phyloP scores from a whole-genome alignment of 257 asterid species.

The Vinca minor region DNA sequence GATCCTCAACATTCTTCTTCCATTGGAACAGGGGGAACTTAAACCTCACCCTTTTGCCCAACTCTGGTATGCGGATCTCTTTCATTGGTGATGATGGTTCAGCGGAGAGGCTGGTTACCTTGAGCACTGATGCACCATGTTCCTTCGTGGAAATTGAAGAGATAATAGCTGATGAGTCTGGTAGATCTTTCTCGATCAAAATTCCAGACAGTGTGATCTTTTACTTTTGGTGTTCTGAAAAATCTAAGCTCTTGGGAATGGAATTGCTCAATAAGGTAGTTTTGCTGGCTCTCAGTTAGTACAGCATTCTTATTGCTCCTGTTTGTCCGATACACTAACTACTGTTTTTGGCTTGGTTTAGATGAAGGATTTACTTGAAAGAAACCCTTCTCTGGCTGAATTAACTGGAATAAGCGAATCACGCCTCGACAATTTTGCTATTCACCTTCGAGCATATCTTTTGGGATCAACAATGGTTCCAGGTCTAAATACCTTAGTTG shows the following conservation, averaged over 20 bases:
- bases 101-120: too few relatives aligned
- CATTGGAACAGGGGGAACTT: conserved; percentile 45
- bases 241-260: too few relatives aligned
- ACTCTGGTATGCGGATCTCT: conserved; percentile 70
- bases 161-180: conserved; percentile 65
- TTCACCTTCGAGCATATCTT: conserved; percentile 69
- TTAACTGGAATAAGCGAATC: conserved; percentile 77
- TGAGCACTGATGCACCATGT: conserved; percentile 35
- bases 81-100: conserved; percentile 85
- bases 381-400: conserved; percentile 70
- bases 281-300: background rate
- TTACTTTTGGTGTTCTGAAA: conserved; percentile 78
- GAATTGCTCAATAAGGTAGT: conserved; percentile 72
- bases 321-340: conserved; percentile 4
- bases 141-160: conserved; percentile 45
- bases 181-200: conserved; percentile 63
- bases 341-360: conserved; percentile 17
- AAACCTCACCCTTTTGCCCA: conserved; percentile 73
- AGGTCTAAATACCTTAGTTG: conserved; percentile 25
- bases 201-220: conserved; percentile 30
- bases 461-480: conserved; percentile 44
- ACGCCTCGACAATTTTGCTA: conserved; percentile 65
- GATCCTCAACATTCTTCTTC: background rate
- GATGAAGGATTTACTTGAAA: conserved; percentile 76
- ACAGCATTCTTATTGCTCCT: too few relatives aligned